A percentile compares a stretch with the other conserved stretches of the same genome.
Conservation (phyloP, 192 early-diverging fungal genomes). For the Endogone sp. region DNA sequence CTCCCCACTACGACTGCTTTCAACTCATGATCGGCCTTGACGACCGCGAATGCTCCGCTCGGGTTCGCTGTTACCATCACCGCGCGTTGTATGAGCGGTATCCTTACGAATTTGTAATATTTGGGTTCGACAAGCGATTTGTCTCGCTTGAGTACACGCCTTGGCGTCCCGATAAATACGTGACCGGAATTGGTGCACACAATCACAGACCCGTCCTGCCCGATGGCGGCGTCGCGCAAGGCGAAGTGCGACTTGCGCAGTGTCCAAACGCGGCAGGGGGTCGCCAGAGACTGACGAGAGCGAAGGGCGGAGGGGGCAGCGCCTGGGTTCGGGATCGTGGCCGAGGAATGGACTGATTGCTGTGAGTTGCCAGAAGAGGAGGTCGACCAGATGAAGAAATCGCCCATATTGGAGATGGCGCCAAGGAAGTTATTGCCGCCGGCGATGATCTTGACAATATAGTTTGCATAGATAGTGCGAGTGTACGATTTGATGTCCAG, state of each 20-base stretch:
- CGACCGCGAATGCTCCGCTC: conserved; percentile 60
- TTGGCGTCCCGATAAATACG: conserved; percentile 55
- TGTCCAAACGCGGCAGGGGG: conserved; percentile 58
- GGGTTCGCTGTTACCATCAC: conserved; percentile 51
- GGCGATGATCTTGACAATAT: conserved; percentile 15
- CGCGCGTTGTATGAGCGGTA: conserved; percentile 58
- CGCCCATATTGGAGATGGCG: conserved; percentile 37
- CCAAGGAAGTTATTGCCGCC: conserved; percentile 23
- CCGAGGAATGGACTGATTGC: neutral
- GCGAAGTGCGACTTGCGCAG: conserved; percentile 39
- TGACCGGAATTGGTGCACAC: conserved; percentile 63
- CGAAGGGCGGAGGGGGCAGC: no score
- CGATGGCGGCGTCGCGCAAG: conserved; percentile 58
- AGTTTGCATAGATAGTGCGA: conserved; percentile 15
- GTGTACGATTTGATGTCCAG: conserved; percentile 8
- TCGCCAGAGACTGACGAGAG: neutral
- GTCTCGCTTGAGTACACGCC: conserved; percentile 11
- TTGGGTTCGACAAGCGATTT: conserved; percentile 11
- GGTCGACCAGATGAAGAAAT: conserved; percentile 57
- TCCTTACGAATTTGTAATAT: conserved; percentile 49
- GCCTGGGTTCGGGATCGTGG: neutral
- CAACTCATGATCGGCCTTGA: conserved; percentile 37
- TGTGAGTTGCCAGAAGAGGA: conserved; percentile 16
- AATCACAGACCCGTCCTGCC: conserved; percentile 63
- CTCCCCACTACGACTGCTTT: neutral